Evolutionary conservation across 257 asterid species (phyloP).

Genomic region (Datura wrightii): DNA sequence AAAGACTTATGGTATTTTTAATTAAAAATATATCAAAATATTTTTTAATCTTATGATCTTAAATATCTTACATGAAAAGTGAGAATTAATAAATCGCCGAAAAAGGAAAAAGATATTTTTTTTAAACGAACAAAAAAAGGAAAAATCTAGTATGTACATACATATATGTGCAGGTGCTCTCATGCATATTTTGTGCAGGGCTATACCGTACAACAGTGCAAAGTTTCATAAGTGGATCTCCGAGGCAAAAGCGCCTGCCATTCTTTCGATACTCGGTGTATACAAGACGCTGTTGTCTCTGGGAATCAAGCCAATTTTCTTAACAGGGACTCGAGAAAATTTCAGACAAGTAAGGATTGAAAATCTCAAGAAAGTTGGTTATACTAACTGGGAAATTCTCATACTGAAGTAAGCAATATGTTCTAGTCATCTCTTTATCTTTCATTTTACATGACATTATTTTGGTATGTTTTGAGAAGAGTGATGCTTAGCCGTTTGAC

Average conservation of each 20-base stretch:
- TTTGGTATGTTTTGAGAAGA: neutral
- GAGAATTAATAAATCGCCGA: too few relatives aligned
- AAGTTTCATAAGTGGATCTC: conserved; percentile 48
- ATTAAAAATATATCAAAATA: too few relatives aligned
- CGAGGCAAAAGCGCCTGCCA: conserved; percentile 52
- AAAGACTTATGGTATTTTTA: too few relatives aligned
- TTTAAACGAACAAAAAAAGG: too few relatives aligned
- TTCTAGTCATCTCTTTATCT: neutral
- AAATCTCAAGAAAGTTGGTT: conserved; percentile 52
- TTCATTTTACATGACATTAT: too few relatives aligned
- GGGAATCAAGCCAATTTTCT: conserved; percentile 47
- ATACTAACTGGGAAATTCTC: conserved; percentile 34
- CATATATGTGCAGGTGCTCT: conserved; percentile 29
- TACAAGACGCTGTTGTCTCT: conserved; percentile 43
- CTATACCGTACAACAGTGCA: conserved; percentile 46
- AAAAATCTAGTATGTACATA: too few relatives aligned
- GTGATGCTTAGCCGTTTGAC: too few relatives aligned
- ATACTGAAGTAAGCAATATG: conserved; percentile 36
- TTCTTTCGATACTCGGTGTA: conserved; percentile 45
- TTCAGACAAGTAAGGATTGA: conserved; percentile 28
- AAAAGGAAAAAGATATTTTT: too few relatives aligned
- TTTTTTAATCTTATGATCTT: too few relatives aligned
- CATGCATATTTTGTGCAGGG: conserved; percentile 38
- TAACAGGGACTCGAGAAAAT: conserved; percentile 45
- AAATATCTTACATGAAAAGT: too few relatives aligned